Conservation (phyloP, 768 basidiomycete genomes). For the Psilocybe cyanescens region DNA sequence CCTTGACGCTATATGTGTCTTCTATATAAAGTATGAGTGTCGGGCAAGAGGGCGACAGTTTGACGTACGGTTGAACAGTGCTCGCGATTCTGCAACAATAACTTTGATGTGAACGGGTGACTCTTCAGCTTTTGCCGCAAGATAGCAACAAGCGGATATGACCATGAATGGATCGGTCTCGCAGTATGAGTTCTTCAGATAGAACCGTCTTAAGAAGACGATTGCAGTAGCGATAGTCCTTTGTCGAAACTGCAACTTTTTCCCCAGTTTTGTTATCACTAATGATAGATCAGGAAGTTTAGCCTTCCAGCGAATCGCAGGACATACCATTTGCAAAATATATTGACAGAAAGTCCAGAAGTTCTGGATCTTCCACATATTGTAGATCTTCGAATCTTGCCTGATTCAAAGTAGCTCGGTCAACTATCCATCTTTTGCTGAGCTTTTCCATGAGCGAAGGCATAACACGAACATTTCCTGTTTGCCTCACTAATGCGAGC, state of each 20-base stretch:
- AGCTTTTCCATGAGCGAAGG: constrained; percentile 20
- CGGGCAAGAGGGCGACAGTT: background rate
- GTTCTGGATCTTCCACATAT: constrained; percentile 79
- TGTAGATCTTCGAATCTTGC: constrained; percentile 80
- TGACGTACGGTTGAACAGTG: constrained; percentile 71
- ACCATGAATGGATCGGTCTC: constrained; percentile 96
- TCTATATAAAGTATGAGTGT: constrained; percentile 33
- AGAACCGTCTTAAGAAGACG: constrained; percentile 96
- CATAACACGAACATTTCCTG: constrained; percentile 21
- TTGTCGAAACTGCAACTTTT: constrained; percentile 82
- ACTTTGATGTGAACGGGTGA: constrained; percentile 94
- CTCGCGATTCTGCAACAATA: constrained; percentile 81
- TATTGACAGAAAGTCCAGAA: constrained; percentile 80
- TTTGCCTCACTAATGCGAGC: constrained; percentile 80
- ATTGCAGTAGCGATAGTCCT: constrained; percentile 93
- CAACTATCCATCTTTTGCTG: constrained; percentile 93
- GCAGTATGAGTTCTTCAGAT: constrained; percentile 93
- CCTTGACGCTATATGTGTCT: constrained; percentile 72
- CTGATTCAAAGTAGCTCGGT: constrained; percentile 71
- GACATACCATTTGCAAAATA: constrained; percentile 84
- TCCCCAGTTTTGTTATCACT: constrained; percentile 90
- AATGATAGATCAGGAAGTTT: background rate
- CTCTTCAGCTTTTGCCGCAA: constrained; percentile 97
- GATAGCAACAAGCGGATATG: constrained; percentile 91
- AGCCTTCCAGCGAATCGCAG: background rate